Evolutionary conservation across 2,329 filamentous ascomycete genomes (phyloP).

Genomic region (Neonectria punicea): DNA sequence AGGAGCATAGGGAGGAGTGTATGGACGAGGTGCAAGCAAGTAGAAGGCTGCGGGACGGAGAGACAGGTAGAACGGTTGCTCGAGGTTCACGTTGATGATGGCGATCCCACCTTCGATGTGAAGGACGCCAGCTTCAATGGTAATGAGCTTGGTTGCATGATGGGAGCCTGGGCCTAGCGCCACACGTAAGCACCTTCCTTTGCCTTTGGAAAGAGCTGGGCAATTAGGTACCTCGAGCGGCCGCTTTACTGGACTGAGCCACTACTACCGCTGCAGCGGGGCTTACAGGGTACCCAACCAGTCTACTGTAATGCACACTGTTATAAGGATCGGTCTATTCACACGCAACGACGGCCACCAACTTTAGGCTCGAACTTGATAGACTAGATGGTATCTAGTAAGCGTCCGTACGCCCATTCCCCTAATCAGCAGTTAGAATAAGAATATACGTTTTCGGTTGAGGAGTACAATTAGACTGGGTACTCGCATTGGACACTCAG

Average conservation of each 20-base stretch:
- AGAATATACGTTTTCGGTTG: neutral
- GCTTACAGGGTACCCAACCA: neutral
- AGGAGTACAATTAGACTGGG: neutral
- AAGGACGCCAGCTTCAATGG: constrained; percentile 7
- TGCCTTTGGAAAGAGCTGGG: neutral
- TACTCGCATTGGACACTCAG: no score
- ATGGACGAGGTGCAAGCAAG: neutral
- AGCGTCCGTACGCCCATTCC: neutral
- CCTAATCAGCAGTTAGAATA: neutral
- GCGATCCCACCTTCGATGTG: constrained; percentile 10
- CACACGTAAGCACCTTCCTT: constrained; percentile 20
- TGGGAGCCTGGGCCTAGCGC: constrained; percentile 13
- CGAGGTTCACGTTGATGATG: constrained; percentile 14
- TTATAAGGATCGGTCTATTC: no score
- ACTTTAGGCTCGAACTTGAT: neutral
- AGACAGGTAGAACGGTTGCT: neutral
- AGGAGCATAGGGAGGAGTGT: no score
- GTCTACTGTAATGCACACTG: neutral
- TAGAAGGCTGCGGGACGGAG: neutral
- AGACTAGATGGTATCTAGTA: no score
- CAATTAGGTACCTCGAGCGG: neutral
- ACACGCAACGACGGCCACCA: neutral
- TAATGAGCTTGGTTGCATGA: neutral
- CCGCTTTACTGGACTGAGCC: neutral
- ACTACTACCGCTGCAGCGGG: neutral